Evolutionary conservation across 2,329 filamentous ascomycete genomes (phyloP), one percentile per base, ranked within the genome.

Genomic region (Huntiella savannae): DNA sequence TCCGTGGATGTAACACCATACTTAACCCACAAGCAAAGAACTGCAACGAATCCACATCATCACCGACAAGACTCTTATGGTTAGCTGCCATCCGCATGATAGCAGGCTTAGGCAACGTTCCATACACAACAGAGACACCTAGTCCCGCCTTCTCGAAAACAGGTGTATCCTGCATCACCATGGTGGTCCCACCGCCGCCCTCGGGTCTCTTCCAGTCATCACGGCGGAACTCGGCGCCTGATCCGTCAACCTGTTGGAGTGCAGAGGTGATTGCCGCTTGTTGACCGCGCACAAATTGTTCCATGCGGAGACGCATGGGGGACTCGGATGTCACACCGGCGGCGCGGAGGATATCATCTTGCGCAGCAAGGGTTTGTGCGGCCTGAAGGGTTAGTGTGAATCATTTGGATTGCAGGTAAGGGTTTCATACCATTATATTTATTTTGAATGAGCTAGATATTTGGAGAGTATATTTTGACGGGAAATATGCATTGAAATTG

Each of bases 131-230:
- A 48, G 83, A 92, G 57, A 88, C 87, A 58, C 93, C 94, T 50
- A 96, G 86, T 28, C 91, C 91, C 39, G 83, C 91, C 65, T 98
- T 98, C 62, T 98, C 91, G 57, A 98, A 98, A 43, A 95, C 85
- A 52, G 92, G 88, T 54, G 91, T 87, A 53, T 95, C 86, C 62
- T 98, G 91, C 13, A 98, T 69, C 35, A 98, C 87, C 62, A 87
- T 94, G 12, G 85, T 92, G 55, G 88, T 87, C 53, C 91, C 91
- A 53, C 91, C 91, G 47, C 91, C 91, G 46, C 91, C 91, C 58
- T 86, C 79, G 49, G 82, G 79, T 44, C 91, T 77, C 51, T 76
- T 71, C 91, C 91, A 98, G 53, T 80, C 79, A 64, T 98, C 91
- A 50, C 77, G 68, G 50, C 73, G 73, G 67, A 98, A 98, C 53